Base-by-base conservation (phyloP, 306 rosid species). In the Quercus glauca region DNA sequence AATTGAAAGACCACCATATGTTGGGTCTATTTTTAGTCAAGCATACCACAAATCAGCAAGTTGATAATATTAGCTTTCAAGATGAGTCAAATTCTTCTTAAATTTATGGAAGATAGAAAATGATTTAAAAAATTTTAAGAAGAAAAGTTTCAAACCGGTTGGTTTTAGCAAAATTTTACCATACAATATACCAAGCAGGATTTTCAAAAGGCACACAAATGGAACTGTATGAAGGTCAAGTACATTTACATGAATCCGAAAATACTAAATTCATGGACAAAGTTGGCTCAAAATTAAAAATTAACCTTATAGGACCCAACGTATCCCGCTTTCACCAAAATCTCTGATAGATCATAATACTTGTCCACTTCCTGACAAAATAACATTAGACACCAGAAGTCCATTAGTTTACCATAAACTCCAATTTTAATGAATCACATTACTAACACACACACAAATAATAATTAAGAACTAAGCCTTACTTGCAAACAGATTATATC, bases 401-500 rank as follows among this genome's bases (percentile, higher is more conserved):
- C 45, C 45, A 41, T 41, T 2, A 41, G 45, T 57, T 55, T 10
- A 52, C 58, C 51, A 33, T 9, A 73, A 49, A 69, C 20, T 75
- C 73, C 17, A 35, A 21, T 35, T 72, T n/a, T 6, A 73, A 7
- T 23, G 37, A 70, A 69, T 57, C 76, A 60, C 67, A 1, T 60
- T 12, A 25, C 26, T 23, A 26, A 60, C 17, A 49, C 2, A 65
- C 19, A 9, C 25, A 67, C 31, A 55, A 57, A 43, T 53, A 37
- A 43, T 19, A 5, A 67, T 17, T 29, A 49, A 81, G 5, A 74
- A 18, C 15, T 15, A 31, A 51, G 18, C 3, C 83, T 80, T 82
- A 94, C 97, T 81, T 94, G 98, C 82, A 94, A 85, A 73, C 96
- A 94, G 70, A 92, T 83, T 67, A 94, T 83, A 80, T 94, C 94